Evolutionary conservation across 345 rosid species (phyloP).

Genomic region (Eutrema yunnanense): DNA sequence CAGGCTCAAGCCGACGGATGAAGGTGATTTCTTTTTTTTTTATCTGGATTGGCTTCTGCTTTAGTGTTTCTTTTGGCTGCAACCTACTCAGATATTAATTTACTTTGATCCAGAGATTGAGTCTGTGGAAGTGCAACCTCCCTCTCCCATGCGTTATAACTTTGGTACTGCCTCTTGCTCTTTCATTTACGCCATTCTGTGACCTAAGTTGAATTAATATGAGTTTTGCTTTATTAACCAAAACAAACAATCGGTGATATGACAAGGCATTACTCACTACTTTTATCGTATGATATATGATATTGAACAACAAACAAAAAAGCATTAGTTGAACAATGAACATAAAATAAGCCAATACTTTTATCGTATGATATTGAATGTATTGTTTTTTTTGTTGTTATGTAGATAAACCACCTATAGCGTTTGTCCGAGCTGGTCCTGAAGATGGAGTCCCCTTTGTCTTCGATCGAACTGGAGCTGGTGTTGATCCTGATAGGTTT

Average conservation of each 20-base stretch:
- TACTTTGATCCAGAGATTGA: neutral
- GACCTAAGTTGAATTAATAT: neutral
- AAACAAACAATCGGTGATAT: neutral
- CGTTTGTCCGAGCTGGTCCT: neutral
- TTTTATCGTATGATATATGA: neutral
- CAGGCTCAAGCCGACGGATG: neutral
- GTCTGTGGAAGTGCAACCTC: neutral
- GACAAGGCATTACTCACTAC: neutral
- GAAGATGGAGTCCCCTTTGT: conserved; percentile 5
- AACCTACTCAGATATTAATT: neutral
- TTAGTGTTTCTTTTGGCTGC: neutral
- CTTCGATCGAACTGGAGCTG: neutral
- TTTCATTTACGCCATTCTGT: neutral
- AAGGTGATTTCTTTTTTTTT: neutral
- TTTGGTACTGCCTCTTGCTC: neutral
- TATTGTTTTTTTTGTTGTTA: neutral
- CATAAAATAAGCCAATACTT: too few species aligned
- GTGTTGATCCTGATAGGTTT: neutral
- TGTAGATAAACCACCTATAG: neutral
- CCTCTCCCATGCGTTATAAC: neutral
- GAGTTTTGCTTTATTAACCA: neutral
- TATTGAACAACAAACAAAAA: too few species aligned
- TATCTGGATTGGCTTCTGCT: neutral
- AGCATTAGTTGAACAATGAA: too few species aligned
- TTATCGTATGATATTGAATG: neutral